Base-by-base conservation (phyloP, 2,329 filamentous ascomycete genomes). In the Calonectria hongkongensis region DNA sequence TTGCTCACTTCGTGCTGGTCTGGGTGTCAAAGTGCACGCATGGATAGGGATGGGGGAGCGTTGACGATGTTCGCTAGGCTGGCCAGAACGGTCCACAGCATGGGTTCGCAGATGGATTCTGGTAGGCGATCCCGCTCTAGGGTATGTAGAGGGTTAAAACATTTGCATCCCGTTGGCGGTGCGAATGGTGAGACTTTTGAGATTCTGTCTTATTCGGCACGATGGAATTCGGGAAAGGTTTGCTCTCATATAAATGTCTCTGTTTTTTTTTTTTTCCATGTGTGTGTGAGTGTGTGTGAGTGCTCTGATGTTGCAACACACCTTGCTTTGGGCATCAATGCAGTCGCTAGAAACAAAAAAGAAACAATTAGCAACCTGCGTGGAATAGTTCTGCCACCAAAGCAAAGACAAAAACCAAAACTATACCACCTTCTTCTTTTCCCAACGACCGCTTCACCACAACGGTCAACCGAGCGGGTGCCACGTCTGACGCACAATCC, bases 401-500 rank as follows among this genome's bases (percentile, higher is more conserved):
- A 36, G 33, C 33, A 36, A 36, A 36, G 33, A 36, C 8, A 66
- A 54, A 54, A 36, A 7, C 39, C 27, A 25, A 62, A 47, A 25
- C 16, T 2, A 48, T 41, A 56, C 39, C 43, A 66, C 56, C 54
- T 63, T 48, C 39, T 65, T 65, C 8, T 47, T 51, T 47, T 51
- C 64, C 30, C 36, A 47, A 66, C 25, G 25, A 21, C 43, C 68
- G 62, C 68, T 60, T 71, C 62, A 66, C 68, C 43, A 27, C 10
- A 45, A 66, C 36, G 41, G 51, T 39, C 7, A 45, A 54, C 50
- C 30, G 51, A 70, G 45, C 9, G 13, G 6, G 47, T 66, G 68
- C 68, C 68, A 71, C 68, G 63, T 71, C 62, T 66, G 45, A 43
- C 63, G 51, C 62, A 48, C 68, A 60, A 60, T 25, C 39, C 68